Evolutionary conservation across 495 filamentous ascomycete genomes (phyloP).

Genomic region (Antarctomyces pellizariae): DNA sequence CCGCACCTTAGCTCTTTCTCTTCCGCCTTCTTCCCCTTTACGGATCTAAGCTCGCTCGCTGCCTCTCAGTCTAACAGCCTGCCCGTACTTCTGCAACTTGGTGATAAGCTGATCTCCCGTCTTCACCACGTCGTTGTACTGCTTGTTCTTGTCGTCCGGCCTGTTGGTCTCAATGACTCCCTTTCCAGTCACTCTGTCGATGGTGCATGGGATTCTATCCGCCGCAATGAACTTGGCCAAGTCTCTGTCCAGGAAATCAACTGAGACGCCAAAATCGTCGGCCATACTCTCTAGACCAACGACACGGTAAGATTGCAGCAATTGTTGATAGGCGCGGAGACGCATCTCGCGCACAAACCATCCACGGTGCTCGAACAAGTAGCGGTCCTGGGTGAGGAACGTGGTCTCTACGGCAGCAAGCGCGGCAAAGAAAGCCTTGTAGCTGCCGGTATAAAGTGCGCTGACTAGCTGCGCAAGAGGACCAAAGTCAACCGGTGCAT

Average conservation of each 20-base stretch:
- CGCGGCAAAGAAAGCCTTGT: constrained; percentile 77
- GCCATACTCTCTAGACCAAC: constrained; percentile 92
- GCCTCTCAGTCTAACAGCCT: constrained; percentile 79
- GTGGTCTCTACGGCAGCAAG: constrained; percentile 81
- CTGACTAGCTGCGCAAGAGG: constrained; percentile 72
- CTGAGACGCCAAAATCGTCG: constrained; percentile 79
- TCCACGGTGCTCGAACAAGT: constrained; percentile 74
- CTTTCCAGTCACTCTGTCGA: constrained; percentile 71
- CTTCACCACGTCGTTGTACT: constrained; percentile 91
- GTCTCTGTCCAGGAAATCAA: constrained; percentile 92
- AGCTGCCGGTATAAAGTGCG: constrained; percentile 79
- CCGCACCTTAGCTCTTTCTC: no score
- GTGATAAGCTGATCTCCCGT: constrained; percentile 94
- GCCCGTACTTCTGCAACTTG: constrained; percentile 96
- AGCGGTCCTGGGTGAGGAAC: constrained; percentile 83
- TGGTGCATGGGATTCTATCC: constrained; percentile 82
- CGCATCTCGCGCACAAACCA: constrained; percentile 99
- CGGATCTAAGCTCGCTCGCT: constrained; percentile 65
- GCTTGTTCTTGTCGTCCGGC: constrained; percentile 96
- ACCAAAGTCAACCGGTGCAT: constrained; percentile 51
- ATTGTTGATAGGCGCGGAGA: constrained; percentile 79
- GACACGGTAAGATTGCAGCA: constrained; percentile 94
- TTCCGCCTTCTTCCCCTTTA: no score
- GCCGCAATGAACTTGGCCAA: constrained; percentile 92
- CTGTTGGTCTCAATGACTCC: constrained; percentile 95